Base-by-base conservation (phyloP, 805 yeast genomes). In the Metschnikowia koreensis region DNA sequence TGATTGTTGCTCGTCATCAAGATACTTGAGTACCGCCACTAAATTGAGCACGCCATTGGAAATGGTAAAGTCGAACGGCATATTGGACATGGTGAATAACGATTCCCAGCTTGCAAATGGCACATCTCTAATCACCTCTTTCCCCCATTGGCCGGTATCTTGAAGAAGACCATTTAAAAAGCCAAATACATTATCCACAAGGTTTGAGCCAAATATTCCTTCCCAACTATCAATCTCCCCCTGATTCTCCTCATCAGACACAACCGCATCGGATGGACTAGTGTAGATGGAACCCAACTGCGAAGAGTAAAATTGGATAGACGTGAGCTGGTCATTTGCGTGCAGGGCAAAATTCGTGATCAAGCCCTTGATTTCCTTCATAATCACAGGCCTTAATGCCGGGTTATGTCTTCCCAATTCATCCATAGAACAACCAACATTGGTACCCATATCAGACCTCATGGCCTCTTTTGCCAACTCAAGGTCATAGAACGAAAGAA, bases 361-460 rank as follows among this genome's bases (percentile, higher is more conserved):
- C n/a, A 84, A 56, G 0, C 61, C 58, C 2, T 73, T 68, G 44
- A 84, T 69, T 47, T 81, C 81, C 3, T 73, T 67, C 46, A 81
- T 66, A 22, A 91, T 81, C 0, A 68, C 61, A 0, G 87, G 84
- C 46, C 87, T 83, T 53, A 90, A 72, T 1, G 79, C 82, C 1
- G 96, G 89, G 61, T 88, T 89, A 63, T 92, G 97, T 61, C 97
- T 79, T 2, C 88, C 83, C 44, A 91, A 68, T 58, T 89, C 96
- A 63, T 91, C 97, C 59, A 91, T 76, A 0, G 86, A 76, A 28
- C 79, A 72, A 1, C 96, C 96, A 15, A 89, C 64, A 31, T 76
- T 75, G 12, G 78, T 73, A 1, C 83, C 75, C 59, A 75, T 75
- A 47, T 82, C 88, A 0, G 66, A 54, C 15, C 58, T 59, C 3